These are phyloP conservation scores for Dunaliella sp. DNA, from an alignment of 139 green algal species.

Conservation along the genomic window DNA sequence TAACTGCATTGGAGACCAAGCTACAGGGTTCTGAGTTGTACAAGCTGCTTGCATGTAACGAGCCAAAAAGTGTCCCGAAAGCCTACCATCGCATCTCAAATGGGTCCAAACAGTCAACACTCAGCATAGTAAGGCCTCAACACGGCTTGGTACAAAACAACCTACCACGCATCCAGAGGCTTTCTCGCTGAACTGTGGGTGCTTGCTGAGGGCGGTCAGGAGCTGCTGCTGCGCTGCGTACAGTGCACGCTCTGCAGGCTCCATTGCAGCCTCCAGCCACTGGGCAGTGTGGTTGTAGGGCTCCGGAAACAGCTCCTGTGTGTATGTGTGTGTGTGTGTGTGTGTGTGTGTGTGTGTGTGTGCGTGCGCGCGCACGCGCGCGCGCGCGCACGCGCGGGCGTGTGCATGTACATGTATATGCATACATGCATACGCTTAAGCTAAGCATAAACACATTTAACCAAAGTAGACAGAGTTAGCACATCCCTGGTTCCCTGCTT, in stretches of 20 bases:
- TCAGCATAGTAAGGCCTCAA: background rate
- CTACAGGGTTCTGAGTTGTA: no score
- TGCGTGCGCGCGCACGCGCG: constrained; percentile 9
- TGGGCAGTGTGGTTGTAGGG: constrained; percentile 66
- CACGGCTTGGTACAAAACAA: background rate
- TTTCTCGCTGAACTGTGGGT: constrained; percentile 56
- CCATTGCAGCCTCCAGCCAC: constrained; percentile 63
- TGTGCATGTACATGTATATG: no score
- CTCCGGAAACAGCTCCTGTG: constrained; percentile 77
- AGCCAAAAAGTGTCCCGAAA: no score
- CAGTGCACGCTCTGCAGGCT: constrained; percentile 50
- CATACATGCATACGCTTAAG: no score
- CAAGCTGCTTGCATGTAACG: no score
- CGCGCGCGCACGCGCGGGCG: background rate
- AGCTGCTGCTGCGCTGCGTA: constrained; percentile 50
- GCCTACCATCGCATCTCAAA: no score
- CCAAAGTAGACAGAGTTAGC: no score
- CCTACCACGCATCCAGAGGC: constrained; percentile 42
- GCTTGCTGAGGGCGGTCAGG: constrained; percentile 45
- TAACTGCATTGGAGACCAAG: no score
- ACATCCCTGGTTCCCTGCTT: no score
- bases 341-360: constrained; percentile 21
- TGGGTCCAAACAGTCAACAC: background rate
- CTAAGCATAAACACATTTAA: no score
- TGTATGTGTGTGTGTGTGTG: constrained; percentile 18